Evolutionary conservation across 305 asterid species (phyloP).

Genomic region (Euphrasia arctica): DNA sequence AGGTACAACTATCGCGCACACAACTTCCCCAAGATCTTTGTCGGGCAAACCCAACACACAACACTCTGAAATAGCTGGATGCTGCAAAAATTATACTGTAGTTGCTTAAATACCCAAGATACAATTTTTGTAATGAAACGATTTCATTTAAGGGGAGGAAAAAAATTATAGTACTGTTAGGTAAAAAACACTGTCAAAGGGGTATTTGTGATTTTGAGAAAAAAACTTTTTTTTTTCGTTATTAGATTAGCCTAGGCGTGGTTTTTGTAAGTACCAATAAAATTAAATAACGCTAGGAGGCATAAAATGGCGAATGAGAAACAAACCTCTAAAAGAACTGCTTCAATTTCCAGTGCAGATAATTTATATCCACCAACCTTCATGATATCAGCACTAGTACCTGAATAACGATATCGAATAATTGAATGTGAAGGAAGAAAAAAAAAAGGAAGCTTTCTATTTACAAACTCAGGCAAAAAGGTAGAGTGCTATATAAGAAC

Average conservation of each 20-base stretch:
- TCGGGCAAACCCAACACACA: conserved; percentile 97
- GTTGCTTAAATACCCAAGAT: conserved; percentile 8
- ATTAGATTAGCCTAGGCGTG: neutral
- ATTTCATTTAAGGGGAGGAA: neutral
- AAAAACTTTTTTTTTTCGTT: neutral
- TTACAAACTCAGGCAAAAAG: too few relatives aligned
- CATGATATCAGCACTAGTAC: conserved; percentile 98
- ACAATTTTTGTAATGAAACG: neutral
- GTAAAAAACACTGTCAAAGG: neutral
- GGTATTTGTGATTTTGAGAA: neutral
- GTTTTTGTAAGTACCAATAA: neutral
- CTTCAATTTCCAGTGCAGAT: conserved; percentile 97
- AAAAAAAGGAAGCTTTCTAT: neutral
- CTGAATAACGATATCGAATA: conserved; percentile 38
- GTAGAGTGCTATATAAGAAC: too few relatives aligned
- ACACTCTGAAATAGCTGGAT: conserved; percentile 74
- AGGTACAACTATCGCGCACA: conserved; percentile 75
- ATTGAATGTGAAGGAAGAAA: neutral
- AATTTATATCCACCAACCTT: conserved; percentile 96
- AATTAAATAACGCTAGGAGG: neutral
- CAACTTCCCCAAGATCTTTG: conserved; percentile 84
- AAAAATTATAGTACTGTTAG: neutral
- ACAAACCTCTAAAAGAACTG: conserved; percentile 87
- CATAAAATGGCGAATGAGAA: conserved; percentile 17
- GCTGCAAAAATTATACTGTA: conserved; percentile 45